Evolutionary conservation across 257 asterid species (phyloP).

Genomic region (Capsicum rhomboideum): DNA sequence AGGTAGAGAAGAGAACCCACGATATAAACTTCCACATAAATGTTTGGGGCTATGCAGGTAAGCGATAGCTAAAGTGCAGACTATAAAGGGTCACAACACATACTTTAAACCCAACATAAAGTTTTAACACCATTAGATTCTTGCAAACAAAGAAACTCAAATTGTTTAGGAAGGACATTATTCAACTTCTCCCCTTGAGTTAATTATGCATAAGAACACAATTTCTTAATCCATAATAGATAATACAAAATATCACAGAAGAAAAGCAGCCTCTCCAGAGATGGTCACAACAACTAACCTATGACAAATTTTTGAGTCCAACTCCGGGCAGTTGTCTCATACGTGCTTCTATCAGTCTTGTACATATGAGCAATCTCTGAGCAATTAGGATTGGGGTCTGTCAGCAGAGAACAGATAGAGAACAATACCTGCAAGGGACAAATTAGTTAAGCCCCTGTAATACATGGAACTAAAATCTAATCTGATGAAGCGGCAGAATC

Average conservation of each 20-base stretch:
- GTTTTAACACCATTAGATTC: not conserved
- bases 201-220: not conserved
- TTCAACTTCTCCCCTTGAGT: not conserved
- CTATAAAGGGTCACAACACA: not conserved
- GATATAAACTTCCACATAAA: not conserved
- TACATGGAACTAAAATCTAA: not conserved
- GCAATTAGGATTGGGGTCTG: conserved; percentile 6
- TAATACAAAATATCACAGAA: not conserved
- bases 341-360: not conserved
- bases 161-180: not conserved
- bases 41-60: not conserved
- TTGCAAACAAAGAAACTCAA: not conserved
- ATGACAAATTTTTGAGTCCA: conserved; percentile 14
- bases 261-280: not conserved
- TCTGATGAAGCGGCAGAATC: not conserved
- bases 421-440: conserved; percentile 6
- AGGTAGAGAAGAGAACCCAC: too few species aligned
- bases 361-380: conserved; percentile 9
- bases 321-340: conserved; percentile 6
- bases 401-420: conserved; percentile 11
- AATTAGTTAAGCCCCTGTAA: not conserved
- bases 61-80: not conserved
- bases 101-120: not conserved
- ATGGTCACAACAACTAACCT: not conserved
- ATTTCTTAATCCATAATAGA: not conserved